Evolutionary conservation across 257 asterid genomes (phyloP), one percentile per base, ranked within the genome.

Genomic region (Catharanthus roseus): DNA sequence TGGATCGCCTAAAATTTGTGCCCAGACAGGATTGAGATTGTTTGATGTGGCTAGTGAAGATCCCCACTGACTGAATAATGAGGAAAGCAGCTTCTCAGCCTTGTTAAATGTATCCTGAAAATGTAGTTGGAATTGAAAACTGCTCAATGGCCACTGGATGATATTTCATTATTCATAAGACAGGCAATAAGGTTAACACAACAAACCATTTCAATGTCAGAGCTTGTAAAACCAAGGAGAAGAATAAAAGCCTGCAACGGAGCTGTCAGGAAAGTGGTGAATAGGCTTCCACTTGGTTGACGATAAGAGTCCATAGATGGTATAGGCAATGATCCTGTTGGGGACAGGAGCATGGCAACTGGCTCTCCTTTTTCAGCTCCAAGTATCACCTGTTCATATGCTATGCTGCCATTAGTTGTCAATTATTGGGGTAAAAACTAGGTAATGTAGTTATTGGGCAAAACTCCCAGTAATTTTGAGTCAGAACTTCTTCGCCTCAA

Each of bases 361-460:
- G 90, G 85, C 82, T 93, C 99, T 73, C 99, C 96, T 81, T 91
- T 93, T 81, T 93, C 97, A 41, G 93, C 77, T 71, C 96, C 97
- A 79, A 84, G 83, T 73, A 93, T 76, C 58, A 75, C 91, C 99
- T 93, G 91, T 71, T 65, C 61, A 78, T 38, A 57, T 28, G n/a
- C 45, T 60, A 74, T 68, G 69, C 72, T 16, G 21, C 13, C 57
- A 39, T 18, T 10, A 45, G 34, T 23, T 56, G 34, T n/a, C 29
- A 31, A 42, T 42, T 42, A 42, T 42, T 38, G 41, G 41, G 41
- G n/a, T 7, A 38, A 38, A 7, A 38, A 38, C 41, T 38, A 38
- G 41, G 41, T 3, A 3, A 38, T 38, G 7, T 3, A 38, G 41
- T 38, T 38, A 38, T 38, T 42, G 47, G 47, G 47, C 5, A 42